Conservation (phyloP, 2,329 filamentous ascomycete species). For the Cucurbitaria berberidis region DNA sequence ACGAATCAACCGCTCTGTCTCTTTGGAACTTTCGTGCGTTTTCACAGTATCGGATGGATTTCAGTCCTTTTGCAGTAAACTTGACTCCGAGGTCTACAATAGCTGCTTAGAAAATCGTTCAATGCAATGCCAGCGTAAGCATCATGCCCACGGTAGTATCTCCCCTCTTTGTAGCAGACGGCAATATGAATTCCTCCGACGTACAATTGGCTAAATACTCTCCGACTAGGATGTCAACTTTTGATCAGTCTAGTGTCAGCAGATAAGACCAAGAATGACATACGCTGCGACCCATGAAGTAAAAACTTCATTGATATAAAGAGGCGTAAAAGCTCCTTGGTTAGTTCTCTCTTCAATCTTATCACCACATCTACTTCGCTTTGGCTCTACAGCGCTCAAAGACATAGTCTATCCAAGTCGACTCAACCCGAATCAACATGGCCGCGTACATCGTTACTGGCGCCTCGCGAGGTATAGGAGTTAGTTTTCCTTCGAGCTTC, state of each 20-base stretch:
- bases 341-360: not conserved
- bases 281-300: too few species aligned
- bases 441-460: slow-evolving; percentile 43
- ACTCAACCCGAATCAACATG: slow-evolving; percentile 19
- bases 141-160: too few species aligned
- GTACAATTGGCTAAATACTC: too few species aligned
- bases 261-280: too few species aligned
- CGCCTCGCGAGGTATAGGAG: slow-evolving; percentile 42
- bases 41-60: not conserved
- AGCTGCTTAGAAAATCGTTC: too few species aligned
- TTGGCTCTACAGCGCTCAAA: not conserved
- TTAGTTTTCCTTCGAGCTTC: slow-evolving; percentile 8
- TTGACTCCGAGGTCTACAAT: not conserved
- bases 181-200: too few species aligned
- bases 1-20: not conserved
- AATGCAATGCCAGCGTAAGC: too few species aligned
- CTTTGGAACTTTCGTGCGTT: not conserved
- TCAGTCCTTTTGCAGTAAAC: not conserved
- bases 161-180: too few species aligned
- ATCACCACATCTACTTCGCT: not conserved
- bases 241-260: too few species aligned
- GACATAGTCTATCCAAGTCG: not conserved
- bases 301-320: not conserved
- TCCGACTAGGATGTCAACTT: too few species aligned
- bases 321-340: not conserved